Conservation (phyloP, 148 eudicot species). For the Fagopyrum esculentum region DNA sequence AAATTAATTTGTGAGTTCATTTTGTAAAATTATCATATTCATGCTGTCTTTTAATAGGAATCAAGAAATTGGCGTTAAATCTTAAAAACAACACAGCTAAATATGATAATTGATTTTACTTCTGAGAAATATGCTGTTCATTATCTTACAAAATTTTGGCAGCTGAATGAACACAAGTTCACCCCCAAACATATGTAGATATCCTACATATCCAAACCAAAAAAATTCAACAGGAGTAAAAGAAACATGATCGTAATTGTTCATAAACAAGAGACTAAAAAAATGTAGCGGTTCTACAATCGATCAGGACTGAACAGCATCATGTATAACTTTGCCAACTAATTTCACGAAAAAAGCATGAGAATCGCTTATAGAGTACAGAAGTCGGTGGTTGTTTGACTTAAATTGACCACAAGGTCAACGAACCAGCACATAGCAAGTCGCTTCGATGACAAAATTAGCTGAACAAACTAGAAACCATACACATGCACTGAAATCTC, state of each 20-base stretch:
- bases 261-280: too few relatives aligned
- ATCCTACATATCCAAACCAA: too few relatives aligned
- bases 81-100: not conserved
- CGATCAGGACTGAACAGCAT: not conserved
- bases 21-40: not conserved
- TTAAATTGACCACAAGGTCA: slow-evolving; percentile 2
- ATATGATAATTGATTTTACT: too few relatives aligned
- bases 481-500: not conserved
- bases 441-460: not conserved
- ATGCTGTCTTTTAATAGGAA: not conserved
- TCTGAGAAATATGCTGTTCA: not conserved
- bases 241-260: too few relatives aligned
- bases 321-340: not conserved
- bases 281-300: not conserved
- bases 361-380: not conserved
- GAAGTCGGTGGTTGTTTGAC: not conserved
- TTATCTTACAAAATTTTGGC: not conserved
- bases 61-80: not conserved
- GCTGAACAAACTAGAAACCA: not conserved
- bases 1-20: not conserved
- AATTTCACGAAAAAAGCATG: not conserved
- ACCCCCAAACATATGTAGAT: too few relatives aligned
- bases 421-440: not conserved
- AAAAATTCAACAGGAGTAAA: too few relatives aligned
- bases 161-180: not conserved